Evolutionary conservation across 768 basidiomycete species (phyloP), one percentile per base, ranked within the genome.

Genomic region (Rubroboletus satanas): DNA sequence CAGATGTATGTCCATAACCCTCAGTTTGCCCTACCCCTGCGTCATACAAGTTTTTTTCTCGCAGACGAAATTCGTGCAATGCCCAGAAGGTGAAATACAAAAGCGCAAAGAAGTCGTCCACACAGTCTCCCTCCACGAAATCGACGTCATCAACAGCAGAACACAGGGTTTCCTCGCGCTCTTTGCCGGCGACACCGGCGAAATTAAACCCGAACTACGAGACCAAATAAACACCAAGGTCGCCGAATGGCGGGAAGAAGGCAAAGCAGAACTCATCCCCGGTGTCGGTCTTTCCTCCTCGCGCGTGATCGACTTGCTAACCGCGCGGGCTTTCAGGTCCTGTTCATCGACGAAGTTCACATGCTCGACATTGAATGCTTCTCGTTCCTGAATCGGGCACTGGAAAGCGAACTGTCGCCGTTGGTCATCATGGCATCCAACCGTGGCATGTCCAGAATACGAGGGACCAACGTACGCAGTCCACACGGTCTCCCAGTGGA

Each of bases 341-440:
- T 97, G 12, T 98, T 98, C 77, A 97, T 98, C 63, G 96, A 98
- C 73, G 96, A 98, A 74, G 96, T 98, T 12, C 96, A 98, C 78
- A 99, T 99, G 96, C 85, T 99, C 61, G 96, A 99, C 71, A 98
- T 99, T 58, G 96, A 98, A 70, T 98, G 96, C 68, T 98, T 98
- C 78, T 97, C 95, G 7, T 99, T 95, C 81, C 78, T 99, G 56
- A 99, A 99, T 70, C 85, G 96, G 33, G 96, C 96, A 2, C 78
- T 99, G 45, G 96, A 99, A 69, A 86, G 87, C 56, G 95, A 96
- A 58, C 79, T 98, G 1, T 87, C 96, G 1, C 96, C 96, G 1
- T 76, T 98, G 50, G 96, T 99, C 36, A 93, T 99, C 64, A 98
- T 99, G 96, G 96, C 96, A 1, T 93, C 91, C 44, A 99, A 99